Conservation (phyloP, 805 yeast genomes). For the Candida ponderosae region DNA sequence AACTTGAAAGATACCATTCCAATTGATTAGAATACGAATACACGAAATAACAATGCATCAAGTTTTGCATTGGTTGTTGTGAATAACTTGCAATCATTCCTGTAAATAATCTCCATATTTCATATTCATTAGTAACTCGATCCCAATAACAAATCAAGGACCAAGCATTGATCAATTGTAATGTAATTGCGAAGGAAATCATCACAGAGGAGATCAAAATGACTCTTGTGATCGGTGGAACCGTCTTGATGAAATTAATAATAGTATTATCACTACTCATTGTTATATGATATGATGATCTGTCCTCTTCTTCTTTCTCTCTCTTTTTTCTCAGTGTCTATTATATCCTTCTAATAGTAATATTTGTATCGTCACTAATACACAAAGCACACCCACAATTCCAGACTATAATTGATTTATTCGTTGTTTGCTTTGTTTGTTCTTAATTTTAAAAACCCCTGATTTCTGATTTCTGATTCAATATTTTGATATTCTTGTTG, state of each 20-base stretch:
- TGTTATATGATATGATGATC: too few species aligned
- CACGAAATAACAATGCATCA: conserved; percentile 48
- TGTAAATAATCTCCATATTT: conserved; percentile 40
- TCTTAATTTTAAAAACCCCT: too few species aligned
- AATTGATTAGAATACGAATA: conserved; percentile 50
- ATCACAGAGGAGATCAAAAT: conserved; percentile 16
- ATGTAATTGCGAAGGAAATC: conserved; percentile 17
- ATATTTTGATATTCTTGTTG: too few species aligned
- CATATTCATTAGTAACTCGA: conserved; percentile 23
- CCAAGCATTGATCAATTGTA: conserved; percentile 18
- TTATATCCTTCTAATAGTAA: too few species aligned
- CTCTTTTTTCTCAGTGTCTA: too few species aligned
- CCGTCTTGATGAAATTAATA: not conserved
- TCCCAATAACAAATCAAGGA: conserved; percentile 24
- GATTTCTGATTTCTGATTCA: too few species aligned
- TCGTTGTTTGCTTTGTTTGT: too few species aligned
- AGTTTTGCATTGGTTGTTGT: conserved; percentile 31
- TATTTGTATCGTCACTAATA: too few species aligned
- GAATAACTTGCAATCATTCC: conserved; percentile 37
- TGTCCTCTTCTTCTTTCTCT: too few species aligned
- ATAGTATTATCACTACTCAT: not conserved
- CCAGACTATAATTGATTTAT: too few species aligned
- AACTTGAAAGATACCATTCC: conserved; percentile 38
- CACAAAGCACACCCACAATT: too few species aligned
- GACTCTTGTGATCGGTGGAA: conserved; percentile 15